phyloP scores from a whole-genome alignment of 305 asterid genomes.

The Ilex paraguariensis region DNA sequence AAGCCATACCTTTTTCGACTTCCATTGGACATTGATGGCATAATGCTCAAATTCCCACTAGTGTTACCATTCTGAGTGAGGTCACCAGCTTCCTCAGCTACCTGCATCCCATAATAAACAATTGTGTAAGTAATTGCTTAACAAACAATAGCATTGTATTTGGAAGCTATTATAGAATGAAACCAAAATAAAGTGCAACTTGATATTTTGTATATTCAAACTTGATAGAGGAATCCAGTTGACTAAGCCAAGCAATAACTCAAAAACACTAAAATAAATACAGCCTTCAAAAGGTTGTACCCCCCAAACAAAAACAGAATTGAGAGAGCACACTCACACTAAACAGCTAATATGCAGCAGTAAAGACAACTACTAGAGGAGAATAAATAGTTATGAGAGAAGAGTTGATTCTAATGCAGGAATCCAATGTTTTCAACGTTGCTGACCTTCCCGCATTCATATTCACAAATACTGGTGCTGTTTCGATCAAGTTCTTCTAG shows the following conservation, averaged over 20 bases:
- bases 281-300: too few species aligned
- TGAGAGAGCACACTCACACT: too few species aligned
- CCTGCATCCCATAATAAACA: slow-evolving; percentile 32
- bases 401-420: too few species aligned
- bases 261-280: too few species aligned
- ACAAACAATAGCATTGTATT: slow-evolving; percentile 1
- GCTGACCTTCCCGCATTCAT: slow-evolving; percentile 45
- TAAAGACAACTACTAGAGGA: too few species aligned
- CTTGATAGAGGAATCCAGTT: not conserved
- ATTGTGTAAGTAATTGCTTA: slow-evolving; percentile 8
- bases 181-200: too few species aligned
- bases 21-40: slow-evolving; percentile 10
- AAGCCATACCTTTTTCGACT: slow-evolving; percentile 20
- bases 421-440: not conserved
- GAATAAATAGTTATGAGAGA: too few species aligned
- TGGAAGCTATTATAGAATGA: too few species aligned
- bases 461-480: slow-evolving; percentile 29
- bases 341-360: not conserved
- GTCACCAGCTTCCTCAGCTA: slow-evolving; percentile 15
- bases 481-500: slow-evolving; percentile 41
- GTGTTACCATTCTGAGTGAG: slow-evolving; percentile 9
- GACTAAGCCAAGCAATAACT: too few species aligned
- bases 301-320: too few species aligned
- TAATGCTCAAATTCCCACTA: slow-evolving; percentile 17
- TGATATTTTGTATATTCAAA: too few species aligned